A percentile compares a stretch with the other conserved stretches of the same genome.
Conservation (phyloP, 1,284 basidiomycete species). For the Psilocybe mexicana region DNA sequence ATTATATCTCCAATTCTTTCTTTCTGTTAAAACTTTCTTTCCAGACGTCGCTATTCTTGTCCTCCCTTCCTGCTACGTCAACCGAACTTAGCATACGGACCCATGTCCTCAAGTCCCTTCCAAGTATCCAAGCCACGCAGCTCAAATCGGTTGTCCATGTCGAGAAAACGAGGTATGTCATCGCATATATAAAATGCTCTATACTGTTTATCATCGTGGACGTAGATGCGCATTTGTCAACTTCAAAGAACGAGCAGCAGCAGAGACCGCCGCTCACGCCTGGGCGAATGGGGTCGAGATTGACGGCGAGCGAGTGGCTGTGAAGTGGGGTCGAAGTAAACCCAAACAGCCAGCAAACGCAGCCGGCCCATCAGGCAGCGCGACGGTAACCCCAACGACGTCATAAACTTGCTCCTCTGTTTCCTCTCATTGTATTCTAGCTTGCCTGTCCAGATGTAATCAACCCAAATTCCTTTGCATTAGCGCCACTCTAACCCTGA, state of each 20-base stretch:
- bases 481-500: too few relatives aligned
- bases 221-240: constrained; percentile 93
- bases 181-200: not conserved
- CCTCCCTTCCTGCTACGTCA: constrained; percentile 74
- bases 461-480: not conserved
- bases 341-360: constrained; percentile 30
- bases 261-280: constrained; percentile 85
- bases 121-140: constrained; percentile 65
- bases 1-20: not conserved
- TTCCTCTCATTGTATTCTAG: constrained; percentile 7
- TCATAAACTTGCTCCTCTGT: constrained; percentile 8
- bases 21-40: constrained; percentile 7
- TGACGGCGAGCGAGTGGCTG: constrained; percentile 70
- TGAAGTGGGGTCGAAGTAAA: constrained; percentile 88
- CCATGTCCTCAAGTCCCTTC: constrained; percentile 70
- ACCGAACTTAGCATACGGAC: constrained; percentile 83
- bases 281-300: constrained; percentile 89
- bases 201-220: constrained; percentile 7
- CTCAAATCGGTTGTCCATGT: constrained; percentile 88
- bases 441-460: constrained; percentile 6
- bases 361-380: constrained; percentile 15
- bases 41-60: constrained; percentile 90
- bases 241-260: constrained; percentile 78
- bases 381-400: constrained; percentile 16
- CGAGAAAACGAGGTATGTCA: constrained; percentile 65